phyloP scores from a whole-genome alignment of 257 asterid genomes.

The Rubia yunnanensis region DNA sequence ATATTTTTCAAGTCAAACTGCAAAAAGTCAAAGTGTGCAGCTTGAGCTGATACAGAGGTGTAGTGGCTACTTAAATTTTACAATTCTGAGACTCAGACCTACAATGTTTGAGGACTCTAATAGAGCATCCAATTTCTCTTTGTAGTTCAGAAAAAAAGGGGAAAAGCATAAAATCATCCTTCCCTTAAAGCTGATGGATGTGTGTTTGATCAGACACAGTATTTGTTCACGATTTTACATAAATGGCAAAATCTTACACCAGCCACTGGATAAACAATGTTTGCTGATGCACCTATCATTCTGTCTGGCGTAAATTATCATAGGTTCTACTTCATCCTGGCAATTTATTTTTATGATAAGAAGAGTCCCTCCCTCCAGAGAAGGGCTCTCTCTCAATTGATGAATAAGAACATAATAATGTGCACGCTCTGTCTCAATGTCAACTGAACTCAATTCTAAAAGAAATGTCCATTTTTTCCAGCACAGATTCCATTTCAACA shows the following conservation, averaged over 20 bases:
- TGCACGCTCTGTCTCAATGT: background rate
- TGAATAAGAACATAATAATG: background rate
- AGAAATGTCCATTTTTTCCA: background rate
- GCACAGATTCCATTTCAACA: background rate
- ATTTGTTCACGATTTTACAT: background rate
- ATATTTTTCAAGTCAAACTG: too few species aligned
- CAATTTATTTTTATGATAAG: too few species aligned
- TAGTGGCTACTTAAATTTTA: background rate
- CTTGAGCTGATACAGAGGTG: too few species aligned
- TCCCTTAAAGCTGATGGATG: background rate
- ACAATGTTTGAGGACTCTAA: background rate
- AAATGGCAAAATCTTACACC: background rate
- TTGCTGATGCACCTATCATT: background rate
- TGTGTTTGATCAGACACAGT: background rate
- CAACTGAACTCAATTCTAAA: background rate
- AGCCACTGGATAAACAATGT: too few species aligned
- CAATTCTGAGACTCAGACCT: background rate
- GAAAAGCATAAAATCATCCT: too few species aligned
- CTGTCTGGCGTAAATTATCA: background rate
- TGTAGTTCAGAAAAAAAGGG: too few species aligned
- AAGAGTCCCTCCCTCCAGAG: background rate
- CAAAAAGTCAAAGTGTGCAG: too few species aligned
- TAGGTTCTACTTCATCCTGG: background rate
- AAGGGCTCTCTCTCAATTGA: background rate
- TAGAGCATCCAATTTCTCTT: too few species aligned